These are phyloP conservation scores for Ordospora colligata DNA, from an alignment of 371 early-diverging fungal genomes.

Conservation along the genomic window DNA sequence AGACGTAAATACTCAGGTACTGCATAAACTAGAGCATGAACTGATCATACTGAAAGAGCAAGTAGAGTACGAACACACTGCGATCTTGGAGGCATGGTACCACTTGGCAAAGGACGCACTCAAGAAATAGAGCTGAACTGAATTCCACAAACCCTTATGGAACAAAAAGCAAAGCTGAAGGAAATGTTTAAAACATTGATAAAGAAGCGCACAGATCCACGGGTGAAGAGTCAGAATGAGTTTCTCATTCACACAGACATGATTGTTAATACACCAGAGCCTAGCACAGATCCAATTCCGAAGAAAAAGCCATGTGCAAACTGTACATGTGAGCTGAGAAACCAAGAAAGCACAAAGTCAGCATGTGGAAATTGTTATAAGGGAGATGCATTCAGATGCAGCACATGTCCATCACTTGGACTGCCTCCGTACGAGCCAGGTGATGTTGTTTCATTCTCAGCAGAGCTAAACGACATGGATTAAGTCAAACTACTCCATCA, in stretches of 20 bases:
- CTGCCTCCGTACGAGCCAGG: constrained; percentile 95
- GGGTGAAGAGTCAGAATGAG: background rate
- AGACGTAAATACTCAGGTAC: background rate
- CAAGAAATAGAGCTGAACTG: background rate
- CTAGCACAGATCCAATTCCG: no score
- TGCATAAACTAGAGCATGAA: constrained; percentile 5
- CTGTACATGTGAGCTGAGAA: constrained; percentile 55
- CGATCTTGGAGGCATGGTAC: constrained; percentile 16
- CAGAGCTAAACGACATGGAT: background rate
- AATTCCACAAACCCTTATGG: background rate
- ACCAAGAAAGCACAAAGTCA: constrained; percentile 29
- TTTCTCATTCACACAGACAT: background rate
- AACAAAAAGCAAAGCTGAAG: constrained; percentile 4
- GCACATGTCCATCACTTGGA: constrained; percentile 87
- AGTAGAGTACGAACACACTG: background rate
- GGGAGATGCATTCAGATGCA: constrained; percentile 96
- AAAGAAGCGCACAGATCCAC: background rate
- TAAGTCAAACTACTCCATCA: no score
- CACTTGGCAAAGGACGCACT: background rate
- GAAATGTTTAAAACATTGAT: background rate
- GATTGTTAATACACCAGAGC: background rate
- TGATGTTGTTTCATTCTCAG: constrained; percentile 68
- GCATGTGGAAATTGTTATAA: constrained; percentile 74
- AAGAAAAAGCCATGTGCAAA: constrained; percentile 46
- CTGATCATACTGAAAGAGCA: background rate